Evolutionary conservation across 208 protist genomes (phyloP), one percentile per base, ranked within the genome.

Genomic region (Porcisia hertigi): DNA sequence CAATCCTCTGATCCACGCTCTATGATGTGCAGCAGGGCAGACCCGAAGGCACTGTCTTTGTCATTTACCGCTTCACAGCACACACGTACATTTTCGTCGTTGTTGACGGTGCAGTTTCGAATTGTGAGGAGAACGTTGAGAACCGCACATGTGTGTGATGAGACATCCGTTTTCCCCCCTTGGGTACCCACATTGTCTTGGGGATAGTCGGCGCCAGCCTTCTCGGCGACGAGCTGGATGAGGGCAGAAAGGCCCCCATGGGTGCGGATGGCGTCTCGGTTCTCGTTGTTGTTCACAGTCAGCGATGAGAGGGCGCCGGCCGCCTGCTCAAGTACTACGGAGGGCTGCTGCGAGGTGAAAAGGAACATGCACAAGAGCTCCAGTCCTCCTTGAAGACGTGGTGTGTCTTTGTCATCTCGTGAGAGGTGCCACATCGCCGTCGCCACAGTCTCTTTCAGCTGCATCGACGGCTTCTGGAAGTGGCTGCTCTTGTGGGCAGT

Each of bases 351-450:
- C n/a, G 84, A 79, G 0, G 88, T 81, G 16, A 87, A 63, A 25
- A 98, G 58, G 5, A 98, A 78, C 71, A 87, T 86, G 69, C 92
- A 92, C 84, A 98, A 90, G 57, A 94, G 83, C 57, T 94, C 84
- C 65, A 98, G 67, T 23, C 93, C 96, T 55, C 90, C 90, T 73
- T 95, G 87, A 47, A 91, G 74, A 0, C 92, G 89, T 30, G 90
- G 84, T 11, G 82, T 86, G 11, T 88, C 86, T 79, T 98, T 98
- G 81, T 98, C 93, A 66, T 96, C 90, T 12, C 92, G 84, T 11
- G 93, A 90, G 18, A 97, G 79, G 78, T 98, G 93, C 94, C 93
- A 97, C 54, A 98, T 63, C 14, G 92, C 89, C 0, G 93, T 96
- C 1, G 96, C 93, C 54, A 96, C 90, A 6, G 92, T 93, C 70